Evolutionary conservation across 2,329 filamentous ascomycete species (phyloP), one percentile per base, ranked within the genome.

Genomic region (Penicillium psychrosexuale): DNA sequence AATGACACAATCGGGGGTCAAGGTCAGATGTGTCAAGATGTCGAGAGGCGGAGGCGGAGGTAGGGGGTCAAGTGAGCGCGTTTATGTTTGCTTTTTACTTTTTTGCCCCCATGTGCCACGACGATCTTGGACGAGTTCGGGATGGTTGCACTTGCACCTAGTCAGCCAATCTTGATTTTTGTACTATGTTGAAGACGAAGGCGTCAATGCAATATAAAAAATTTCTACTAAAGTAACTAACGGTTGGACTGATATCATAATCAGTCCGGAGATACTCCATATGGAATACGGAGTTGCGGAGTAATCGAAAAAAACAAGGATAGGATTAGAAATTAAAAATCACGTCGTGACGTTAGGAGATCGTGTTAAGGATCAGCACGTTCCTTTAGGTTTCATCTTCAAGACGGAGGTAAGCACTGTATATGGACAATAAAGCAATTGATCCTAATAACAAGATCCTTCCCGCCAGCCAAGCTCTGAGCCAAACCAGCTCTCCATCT

Each of bases 401-500:
- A 46, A 38, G 36, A 22, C 31, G 39, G 47, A 34, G 19, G 37
- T 53, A 42, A 53, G 51, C 51, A 53, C 51, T 53, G 30, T 53
- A 42, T 34, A 48, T n/a, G 13, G n/a, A 38, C 11, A 13, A 47
- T 33, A 3, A 22, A 33, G 31, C 33, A 33, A 33, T 19, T 13
- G 39, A 15, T 42, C 12, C 4, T 36, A 49, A 47, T 36, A 19
- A 33, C n/a, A 30, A 44, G 51, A 44, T 43, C 37, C 17, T 37
- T 50, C 33, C 39, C 28, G 38, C 12, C n/a, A 53, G 33, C 31
- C 44, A 48, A 53, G 19, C 45, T 12, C 19, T 31, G 15, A 13
- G 24, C 11, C 34, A 51, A 51, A 54, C 39, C 51, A 51, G 47
- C 47, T 31, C 33, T 53, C 51, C 51, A 47, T 28, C 22, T 54